These are phyloP conservation scores for Cryptococcus maquisensis DNA, from an alignment of 1,284 basidiomycete genomes.

Conservation along the genomic window DNA sequence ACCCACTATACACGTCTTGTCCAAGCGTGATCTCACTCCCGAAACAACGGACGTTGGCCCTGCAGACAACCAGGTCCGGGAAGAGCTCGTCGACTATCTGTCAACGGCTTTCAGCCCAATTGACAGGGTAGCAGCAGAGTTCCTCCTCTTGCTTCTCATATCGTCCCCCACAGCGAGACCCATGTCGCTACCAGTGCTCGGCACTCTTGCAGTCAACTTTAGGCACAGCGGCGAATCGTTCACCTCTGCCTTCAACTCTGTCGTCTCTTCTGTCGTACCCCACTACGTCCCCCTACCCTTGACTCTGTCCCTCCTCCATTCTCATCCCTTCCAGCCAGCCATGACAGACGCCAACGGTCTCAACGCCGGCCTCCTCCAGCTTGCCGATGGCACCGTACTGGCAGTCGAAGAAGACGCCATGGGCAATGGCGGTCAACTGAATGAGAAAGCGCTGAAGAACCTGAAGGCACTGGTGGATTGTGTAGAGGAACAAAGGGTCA, in stretches of 20 bases:
- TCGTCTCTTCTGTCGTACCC: slow-evolving; percentile 24
- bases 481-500: slow-evolving; percentile 34
- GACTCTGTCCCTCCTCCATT: slow-evolving; percentile 36
- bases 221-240: slow-evolving; percentile 10
- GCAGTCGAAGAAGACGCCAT: slow-evolving; percentile 41
- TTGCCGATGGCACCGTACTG: slow-evolving; percentile 32
- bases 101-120: slow-evolving; percentile 27
- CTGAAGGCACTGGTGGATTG: slow-evolving; percentile 37
- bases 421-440: slow-evolving; percentile 40
- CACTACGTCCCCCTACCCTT: slow-evolving; percentile 30
- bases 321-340: slow-evolving; percentile 30
- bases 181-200: slow-evolving; percentile 27
- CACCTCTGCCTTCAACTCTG: slow-evolving; percentile 8
- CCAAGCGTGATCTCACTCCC: neutral
- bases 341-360: slow-evolving; percentile 33
- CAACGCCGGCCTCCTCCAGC: slow-evolving; percentile 41
- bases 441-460: slow-evolving; percentile 41
- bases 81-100: slow-evolving; percentile 34
- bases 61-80: slow-evolving; percentile 10
- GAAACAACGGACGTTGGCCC: neutral
- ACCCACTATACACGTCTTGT: slow-evolving; percentile 42
- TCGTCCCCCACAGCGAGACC: slow-evolving; percentile 35
- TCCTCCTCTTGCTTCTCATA: slow-evolving; percentile 38
- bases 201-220: slow-evolving; percentile 43
- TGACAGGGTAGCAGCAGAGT: slow-evolving; percentile 37